Base-by-base conservation (phyloP, 2,329 filamentous ascomycete species). In the Pseudocercospora vitis region DNA sequence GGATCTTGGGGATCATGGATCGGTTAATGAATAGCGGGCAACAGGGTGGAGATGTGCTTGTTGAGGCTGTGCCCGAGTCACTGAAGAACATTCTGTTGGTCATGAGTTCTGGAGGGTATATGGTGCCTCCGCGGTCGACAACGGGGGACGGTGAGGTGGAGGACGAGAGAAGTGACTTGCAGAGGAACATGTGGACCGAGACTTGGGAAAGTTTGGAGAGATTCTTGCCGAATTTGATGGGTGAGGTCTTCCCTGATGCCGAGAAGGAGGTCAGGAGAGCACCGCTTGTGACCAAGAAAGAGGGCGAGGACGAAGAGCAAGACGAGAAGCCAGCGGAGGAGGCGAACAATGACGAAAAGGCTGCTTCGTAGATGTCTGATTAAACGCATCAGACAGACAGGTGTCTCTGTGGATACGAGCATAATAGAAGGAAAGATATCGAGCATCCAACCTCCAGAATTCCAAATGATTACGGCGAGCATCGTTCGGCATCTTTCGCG, bases 31-130 rank as follows among this genome's bases (percentile, higher is more conserved):
- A 96, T 67, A 94, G 89, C 66, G 92, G 92, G 0, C 91, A 96
- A 71, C 89, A 54, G 12, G 45, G 48, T 35, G 46, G 89, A 19
- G 91, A 68, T 32, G 65, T 64, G 57, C 63, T 95, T 85, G 91
- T 95, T 73, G 94, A 99, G 76, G 92, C 94, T 9, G 91, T 97
- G 2, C 88, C 89, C 0, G 94, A 99, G 72, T 94, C 90, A 61
- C 76, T 99, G 53, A 99, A 99, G 74, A 99, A 99, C 62, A 91
- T 97, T 48, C 77, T 97, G 19, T 79, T 99, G 7, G 94, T 99
- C 65, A 96, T 99, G 91, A 85, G 88, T 4, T 94, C 86, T 69
- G 91, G 87, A 47, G 91, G 88, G 29, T 91, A 89, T 65, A 81
- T 99, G 4, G 85, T 89, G 0, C 81, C 88, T 1, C 89, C 89